phyloP scores from a whole-genome alignment of 2,329 filamentous ascomycete genomes.

The Nothopassalora personata region DNA sequence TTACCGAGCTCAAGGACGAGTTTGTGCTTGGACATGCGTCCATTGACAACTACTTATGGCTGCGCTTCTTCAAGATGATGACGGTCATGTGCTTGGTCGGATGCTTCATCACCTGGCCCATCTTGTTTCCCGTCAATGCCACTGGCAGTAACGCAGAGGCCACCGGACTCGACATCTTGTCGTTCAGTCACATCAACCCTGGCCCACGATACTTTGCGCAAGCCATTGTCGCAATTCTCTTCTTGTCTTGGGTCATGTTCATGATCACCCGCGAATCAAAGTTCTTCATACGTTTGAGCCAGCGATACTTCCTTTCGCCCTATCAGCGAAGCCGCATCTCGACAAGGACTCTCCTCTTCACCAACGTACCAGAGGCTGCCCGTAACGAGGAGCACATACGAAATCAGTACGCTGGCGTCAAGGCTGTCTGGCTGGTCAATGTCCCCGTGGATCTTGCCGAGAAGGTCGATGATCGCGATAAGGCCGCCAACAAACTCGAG shows the following conservation, averaged over 20 bases:
- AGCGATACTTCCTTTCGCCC: constrained; percentile 43
- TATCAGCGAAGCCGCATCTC: constrained; percentile 41
- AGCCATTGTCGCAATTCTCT: constrained; percentile 37
- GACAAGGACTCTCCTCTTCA: constrained; percentile 43
- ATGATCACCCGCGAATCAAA: constrained; percentile 43
- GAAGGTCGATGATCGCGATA: constrained; percentile 40
- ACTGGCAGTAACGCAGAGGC: constrained; percentile 26
- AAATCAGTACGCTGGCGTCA: constrained; percentile 35
- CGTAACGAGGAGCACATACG: constrained; percentile 37
- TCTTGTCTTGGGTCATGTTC: constrained; percentile 39
- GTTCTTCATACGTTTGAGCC: constrained; percentile 42
- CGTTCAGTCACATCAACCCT: constrained; percentile 35
- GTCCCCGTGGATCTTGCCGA: constrained; percentile 41
- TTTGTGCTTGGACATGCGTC: constrained; percentile 43
- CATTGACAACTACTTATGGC: constrained; percentile 45
- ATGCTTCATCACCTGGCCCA: constrained; percentile 41
- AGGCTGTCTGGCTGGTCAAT: constrained; percentile 42
- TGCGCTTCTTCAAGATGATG: constrained; percentile 44
- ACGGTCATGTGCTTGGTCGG: constrained; percentile 39
- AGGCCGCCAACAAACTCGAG: constrained; percentile 42
- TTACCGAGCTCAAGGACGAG: constrained; percentile 29
- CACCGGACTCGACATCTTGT: constrained; percentile 26
- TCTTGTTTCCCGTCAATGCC: constrained; percentile 44
- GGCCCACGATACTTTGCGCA: constrained; percentile 41
- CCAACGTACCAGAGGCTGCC: constrained; percentile 39